Percentiles rank a stretch among this genome's conserved stretches.
Conservation (phyloP, 495 filamentous ascomycete genomes). For the Penicillium longicatenatum region DNA sequence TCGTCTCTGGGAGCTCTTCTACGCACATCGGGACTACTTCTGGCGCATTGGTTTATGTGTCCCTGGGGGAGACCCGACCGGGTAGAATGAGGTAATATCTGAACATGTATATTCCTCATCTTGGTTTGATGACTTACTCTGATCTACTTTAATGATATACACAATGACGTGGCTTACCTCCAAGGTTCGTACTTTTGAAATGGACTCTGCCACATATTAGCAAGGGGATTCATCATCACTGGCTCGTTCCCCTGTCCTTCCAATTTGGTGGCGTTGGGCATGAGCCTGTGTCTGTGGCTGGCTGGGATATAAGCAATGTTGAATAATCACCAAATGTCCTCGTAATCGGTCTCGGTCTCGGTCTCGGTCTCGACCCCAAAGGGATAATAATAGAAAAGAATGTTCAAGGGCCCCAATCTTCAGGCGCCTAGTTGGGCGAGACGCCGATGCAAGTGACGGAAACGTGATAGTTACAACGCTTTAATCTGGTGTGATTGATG, state of each 20-base stretch:
- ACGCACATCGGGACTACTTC: slow-evolving; percentile 95
- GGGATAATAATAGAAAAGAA: not conserved
- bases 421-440: not conserved
- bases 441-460: not conserved
- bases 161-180: not conserved
- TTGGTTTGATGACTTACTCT: too few species aligned
- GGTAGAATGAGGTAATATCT: not conserved
- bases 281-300: not conserved
- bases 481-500: not conserved
- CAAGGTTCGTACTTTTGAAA: not conserved
- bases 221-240: not conserved
- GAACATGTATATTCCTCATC: not conserved
- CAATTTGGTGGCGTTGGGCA: not conserved
- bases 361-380: too few species aligned
- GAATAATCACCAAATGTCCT: not conserved
- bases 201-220: not conserved
- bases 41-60: slow-evolving; percentile 90
- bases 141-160: too few species aligned
- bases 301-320: not conserved
- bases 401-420: not conserved
- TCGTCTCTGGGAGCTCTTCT: slow-evolving; percentile 88
- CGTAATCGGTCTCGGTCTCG: too few species aligned
- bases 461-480: not conserved
- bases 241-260: not conserved
- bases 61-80: slow-evolving; percentile 72